Base-by-base conservation (phyloP, 163 green algal species). In the Chlamydomonas reinhardtii region DNA sequence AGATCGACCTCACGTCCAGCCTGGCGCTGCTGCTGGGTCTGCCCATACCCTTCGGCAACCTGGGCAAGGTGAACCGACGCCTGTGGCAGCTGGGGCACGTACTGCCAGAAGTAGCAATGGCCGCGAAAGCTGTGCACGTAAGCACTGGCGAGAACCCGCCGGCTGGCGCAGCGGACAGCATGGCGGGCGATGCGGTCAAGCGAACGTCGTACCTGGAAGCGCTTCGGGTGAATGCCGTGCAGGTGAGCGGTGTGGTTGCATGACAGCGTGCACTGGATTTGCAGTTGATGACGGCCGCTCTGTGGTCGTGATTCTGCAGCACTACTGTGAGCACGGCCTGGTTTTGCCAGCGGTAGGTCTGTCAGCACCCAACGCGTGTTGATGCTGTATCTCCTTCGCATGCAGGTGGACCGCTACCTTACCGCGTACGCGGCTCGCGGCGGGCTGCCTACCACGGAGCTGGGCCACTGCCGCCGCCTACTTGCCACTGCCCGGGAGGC, bases 1-100 rank as follows among this genome's bases (percentile, higher is more conserved):
- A 99, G 88, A 82, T 98, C 29, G 95, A 99, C 83, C 94, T 99
- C 73, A 94, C 95, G 0, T 90, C 96, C 22, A 97, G 94, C 5
- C 74, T 99, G 32, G 91, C 97, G 4, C 75, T 94, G 68, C 83
- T 99, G 76, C 82, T 99, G 68, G 96, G 94, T 2, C 73, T 98
- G 71, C 95, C 97, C 31, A 94, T 97, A 19, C 97, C 97, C 5
- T 99, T 96, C 90, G 94, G 93, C 77, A 98, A 94, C 78, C 61
- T 99, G 32, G 97, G 96, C 24, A 87, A 81, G 65, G 54, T 98
- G 27, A 91, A 91, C 19, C 69, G 76, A 0, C 64, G 86, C 31
- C 86, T 96, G 64, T 97, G 91, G 90, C 74, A 77, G 37, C 73
- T 96, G 48, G 76, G 62, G 25, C 43, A 54, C 3, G 16, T 0